Conservation (phyloP, 257 asterid species). For the Fraxinus anomala region DNA sequence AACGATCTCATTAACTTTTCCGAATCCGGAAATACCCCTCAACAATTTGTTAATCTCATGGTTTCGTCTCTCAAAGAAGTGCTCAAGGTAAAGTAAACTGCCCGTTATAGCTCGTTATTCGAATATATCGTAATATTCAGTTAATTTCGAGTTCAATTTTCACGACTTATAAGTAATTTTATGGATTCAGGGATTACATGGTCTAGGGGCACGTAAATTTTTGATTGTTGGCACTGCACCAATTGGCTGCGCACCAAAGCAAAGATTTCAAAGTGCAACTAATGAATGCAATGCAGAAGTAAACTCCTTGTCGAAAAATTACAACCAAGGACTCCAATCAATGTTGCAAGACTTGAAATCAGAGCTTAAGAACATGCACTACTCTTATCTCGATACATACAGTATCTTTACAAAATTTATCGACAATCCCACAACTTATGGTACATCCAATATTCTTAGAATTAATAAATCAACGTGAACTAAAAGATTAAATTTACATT, state of each 20-base stretch:
- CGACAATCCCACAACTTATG: constrained; percentile 54
- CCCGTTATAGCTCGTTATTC: neutral
- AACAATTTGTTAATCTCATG: constrained; percentile 61
- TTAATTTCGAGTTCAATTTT: neutral
- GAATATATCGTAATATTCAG: neutral
- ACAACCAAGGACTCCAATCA: constrained; percentile 44
- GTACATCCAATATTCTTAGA: constrained; percentile 28
- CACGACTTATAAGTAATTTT: neutral
- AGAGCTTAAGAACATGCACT: constrained; percentile 47
- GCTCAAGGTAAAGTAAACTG: constrained; percentile 46
- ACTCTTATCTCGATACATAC: constrained; percentile 58
- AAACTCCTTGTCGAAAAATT: constrained; percentile 52
- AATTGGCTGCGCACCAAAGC: constrained; percentile 70
- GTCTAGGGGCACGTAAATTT: constrained; percentile 66
- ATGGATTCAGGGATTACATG: constrained; percentile 42
- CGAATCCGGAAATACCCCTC: constrained; percentile 40
- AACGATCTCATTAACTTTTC: constrained; percentile 66
- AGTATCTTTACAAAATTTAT: constrained; percentile 40
- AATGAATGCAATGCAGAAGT: constrained; percentile 52
- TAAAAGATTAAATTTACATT: neutral
- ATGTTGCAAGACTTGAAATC: constrained; percentile 52
- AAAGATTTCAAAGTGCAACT: constrained; percentile 36
- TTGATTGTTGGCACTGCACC: constrained; percentile 44
- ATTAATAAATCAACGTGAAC: too few species aligned
- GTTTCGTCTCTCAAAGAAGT: constrained; percentile 52